Evolutionary conservation across 2,329 filamentous ascomycete species (phyloP).

Genomic region (Ustulina deusta): DNA sequence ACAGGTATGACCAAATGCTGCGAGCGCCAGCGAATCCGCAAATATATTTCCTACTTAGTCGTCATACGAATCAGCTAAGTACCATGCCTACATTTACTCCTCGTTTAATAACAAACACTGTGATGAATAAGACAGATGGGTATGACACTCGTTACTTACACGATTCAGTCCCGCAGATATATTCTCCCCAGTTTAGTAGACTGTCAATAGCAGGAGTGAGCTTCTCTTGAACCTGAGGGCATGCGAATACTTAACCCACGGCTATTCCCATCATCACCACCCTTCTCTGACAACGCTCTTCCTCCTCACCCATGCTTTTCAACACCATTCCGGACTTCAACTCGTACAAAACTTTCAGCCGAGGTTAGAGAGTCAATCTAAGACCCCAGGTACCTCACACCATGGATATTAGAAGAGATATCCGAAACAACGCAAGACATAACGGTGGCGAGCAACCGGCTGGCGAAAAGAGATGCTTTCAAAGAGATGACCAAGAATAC

Average conservation of each 20-base stretch:
- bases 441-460: neutral
- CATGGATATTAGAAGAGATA: slow-evolving; percentile 5
- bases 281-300: neutral
- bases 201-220: neutral
- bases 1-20: slow-evolving; percentile 9
- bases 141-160: slow-evolving; percentile 1
- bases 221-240: neutral
- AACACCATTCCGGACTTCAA: slow-evolving; percentile 18
- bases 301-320: neutral
- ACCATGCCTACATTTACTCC: neutral
- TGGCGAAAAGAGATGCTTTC: slow-evolving; percentile 21
- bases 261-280: neutral
- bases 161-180: neutral
- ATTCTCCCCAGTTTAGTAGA: neutral
- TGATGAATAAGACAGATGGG: slow-evolving; percentile 1
- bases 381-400: neutral
- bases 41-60: slow-evolving; percentile 4
- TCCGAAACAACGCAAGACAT: slow-evolving; percentile 2
- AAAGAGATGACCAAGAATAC: slow-evolving; percentile 33
- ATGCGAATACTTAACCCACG: neutral
- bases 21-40: slow-evolving; percentile 6
- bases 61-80: neutral
- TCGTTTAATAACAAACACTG: neutral
- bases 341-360: slow-evolving; percentile 27
- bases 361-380: slow-evolving; percentile 2